Evolutionary conservation across 2,329 filamentous ascomycete genomes (phyloP).

Genomic region (Dothidotthia symphoricarpi): DNA sequence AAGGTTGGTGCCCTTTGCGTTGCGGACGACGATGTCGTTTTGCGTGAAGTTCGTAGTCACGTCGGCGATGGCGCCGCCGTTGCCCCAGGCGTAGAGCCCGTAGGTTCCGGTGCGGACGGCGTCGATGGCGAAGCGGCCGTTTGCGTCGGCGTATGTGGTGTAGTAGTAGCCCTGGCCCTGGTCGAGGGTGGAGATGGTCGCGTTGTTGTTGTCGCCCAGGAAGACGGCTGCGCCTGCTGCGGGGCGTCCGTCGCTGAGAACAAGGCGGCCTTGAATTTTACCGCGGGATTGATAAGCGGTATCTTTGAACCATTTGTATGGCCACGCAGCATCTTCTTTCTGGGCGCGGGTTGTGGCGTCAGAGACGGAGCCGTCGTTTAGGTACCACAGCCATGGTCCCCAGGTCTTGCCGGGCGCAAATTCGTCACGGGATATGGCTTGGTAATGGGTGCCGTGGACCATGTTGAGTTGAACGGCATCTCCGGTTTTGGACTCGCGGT

Average conservation of each 20-base stretch:
- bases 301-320: constrained; percentile 52
- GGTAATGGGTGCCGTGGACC: constrained; percentile 52
- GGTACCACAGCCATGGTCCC: constrained; percentile 44
- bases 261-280: constrained; percentile 46
- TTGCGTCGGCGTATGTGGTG: constrained; percentile 46
- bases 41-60: constrained; percentile 48
- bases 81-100: constrained; percentile 53
- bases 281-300: constrained; percentile 52
- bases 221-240: constrained; percentile 52
- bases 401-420: constrained; percentile 41
- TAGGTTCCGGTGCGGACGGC: constrained; percentile 49
- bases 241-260: constrained; percentile 50
- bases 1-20: constrained; percentile 40
- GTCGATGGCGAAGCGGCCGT: constrained; percentile 47
- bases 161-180: constrained; percentile 54
- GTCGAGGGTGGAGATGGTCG: constrained; percentile 48
- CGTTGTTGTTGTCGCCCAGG: constrained; percentile 50
- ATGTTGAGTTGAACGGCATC: constrained; percentile 56
- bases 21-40: constrained; percentile 44
- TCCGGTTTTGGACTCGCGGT: constrained; percentile 52
- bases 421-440: constrained; percentile 29
- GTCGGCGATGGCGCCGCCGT: constrained; percentile 46
- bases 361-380: constrained; percentile 49
- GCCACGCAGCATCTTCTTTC: constrained; percentile 48
- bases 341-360: constrained; percentile 45